phyloP scores from a whole-genome alignment of 305 asterid species.

The Solanum hybrid region DNA sequence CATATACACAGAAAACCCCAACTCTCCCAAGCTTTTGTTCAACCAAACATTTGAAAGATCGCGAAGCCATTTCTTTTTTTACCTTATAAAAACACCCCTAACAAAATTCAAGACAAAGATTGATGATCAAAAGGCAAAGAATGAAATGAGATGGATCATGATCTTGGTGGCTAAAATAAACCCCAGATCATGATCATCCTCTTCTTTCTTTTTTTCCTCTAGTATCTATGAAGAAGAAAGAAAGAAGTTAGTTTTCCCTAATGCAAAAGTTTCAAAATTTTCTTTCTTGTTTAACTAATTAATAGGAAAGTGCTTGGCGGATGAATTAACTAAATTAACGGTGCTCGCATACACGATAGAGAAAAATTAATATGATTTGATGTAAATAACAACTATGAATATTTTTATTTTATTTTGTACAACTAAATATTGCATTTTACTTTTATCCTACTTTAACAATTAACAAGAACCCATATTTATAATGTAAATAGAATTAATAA shows the following conservation, averaged over 20 bases:
- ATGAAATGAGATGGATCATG: slow-evolving; percentile 49
- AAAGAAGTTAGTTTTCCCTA: not conserved
- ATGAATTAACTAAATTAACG: slow-evolving; percentile 49
- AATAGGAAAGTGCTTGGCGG: slow-evolving; percentile 4
- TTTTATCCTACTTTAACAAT: not conserved
- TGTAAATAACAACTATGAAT: not conserved
- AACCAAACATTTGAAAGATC: slow-evolving; percentile 26
- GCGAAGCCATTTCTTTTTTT: slow-evolving; percentile 17
- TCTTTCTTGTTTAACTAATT: slow-evolving; percentile 3
- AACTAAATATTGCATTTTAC: not conserved
- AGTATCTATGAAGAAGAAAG: not conserved
- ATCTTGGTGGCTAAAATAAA: slow-evolving; percentile 17
- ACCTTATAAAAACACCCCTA: not conserved
- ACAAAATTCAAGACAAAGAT: not conserved
- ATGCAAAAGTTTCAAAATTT: slow-evolving; percentile 20
- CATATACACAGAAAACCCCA: slow-evolving; percentile 38
- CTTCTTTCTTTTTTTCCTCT: slow-evolving; percentile 15
- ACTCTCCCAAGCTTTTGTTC: slow-evolving; percentile 47
- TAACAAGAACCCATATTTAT: not conserved
- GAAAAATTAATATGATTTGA: not conserved
- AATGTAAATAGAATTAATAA: not conserved
- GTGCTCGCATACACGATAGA: not conserved
- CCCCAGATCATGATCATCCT: slow-evolving; percentile 55
- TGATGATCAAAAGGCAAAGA: not conserved
- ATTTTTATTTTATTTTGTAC: not conserved